Percentiles rank a stretch among this genome's conserved stretches.
Conservation (phyloP, 441 rosid species). For the Raphanus hybrid region DNA sequence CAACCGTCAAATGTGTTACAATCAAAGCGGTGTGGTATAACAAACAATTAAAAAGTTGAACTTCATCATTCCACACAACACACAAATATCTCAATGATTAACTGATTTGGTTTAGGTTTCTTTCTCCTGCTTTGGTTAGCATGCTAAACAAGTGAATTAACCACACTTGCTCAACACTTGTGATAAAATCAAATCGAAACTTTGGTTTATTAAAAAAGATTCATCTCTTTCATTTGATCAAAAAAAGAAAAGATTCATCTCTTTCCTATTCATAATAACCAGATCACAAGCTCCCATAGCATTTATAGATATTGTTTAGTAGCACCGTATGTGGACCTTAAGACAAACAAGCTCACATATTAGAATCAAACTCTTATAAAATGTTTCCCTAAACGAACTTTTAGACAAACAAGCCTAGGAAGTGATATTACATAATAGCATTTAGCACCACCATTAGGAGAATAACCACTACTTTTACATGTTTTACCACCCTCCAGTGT, state of each 20-base stretch:
- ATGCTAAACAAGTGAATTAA: constrained; percentile 1
- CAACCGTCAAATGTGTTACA: constrained; percentile 1
- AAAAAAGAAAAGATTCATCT: neutral
- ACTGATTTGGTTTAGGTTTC: neutral
- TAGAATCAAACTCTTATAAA: neutral
- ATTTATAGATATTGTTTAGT: constrained; percentile 8
- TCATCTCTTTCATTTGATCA: neutral
- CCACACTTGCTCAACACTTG: neutral
- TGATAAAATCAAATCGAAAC: neutral
- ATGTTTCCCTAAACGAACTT: neutral
- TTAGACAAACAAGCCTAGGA: neutral
- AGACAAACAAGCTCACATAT: neutral
- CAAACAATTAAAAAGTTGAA: no score
- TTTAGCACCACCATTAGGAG: neutral
- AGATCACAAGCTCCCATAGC: constrained; percentile 1
- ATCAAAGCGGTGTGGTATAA: no score
- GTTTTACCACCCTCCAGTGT: constrained; percentile 1
- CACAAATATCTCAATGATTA: neutral
- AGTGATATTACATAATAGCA: neutral
- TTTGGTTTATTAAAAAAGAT: neutral
- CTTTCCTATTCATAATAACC: neutral
- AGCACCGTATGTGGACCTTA: neutral
- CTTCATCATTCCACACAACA: constrained; percentile 4
- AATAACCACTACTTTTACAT: constrained; percentile 23
- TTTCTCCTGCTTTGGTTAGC: constrained; percentile 6